Base-by-base conservation (phyloP, 495 filamentous ascomycete genomes). In the Achaetomiella virescens region DNA sequence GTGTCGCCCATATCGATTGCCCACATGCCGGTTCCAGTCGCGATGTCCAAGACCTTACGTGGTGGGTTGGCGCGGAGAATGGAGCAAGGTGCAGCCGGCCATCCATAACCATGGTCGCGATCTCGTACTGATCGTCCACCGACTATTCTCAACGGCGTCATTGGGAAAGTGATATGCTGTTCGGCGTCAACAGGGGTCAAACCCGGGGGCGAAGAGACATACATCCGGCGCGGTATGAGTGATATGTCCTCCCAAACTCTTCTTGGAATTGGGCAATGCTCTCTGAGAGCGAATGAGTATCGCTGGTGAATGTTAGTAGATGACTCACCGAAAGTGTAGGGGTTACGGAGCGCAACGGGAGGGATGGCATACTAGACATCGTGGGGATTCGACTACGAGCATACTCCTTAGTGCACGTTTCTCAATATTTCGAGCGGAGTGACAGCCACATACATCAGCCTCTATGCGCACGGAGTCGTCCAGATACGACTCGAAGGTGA, bases 201-300 rank as follows among this genome's bases (percentile, higher is more conserved):
- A 6, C 6, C 42, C 24, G 1, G 27, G 17, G 42, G 38, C 15
- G 37, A 50, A 12, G 12, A 48, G 48, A 60, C 61, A 55, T 59
- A 75, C 73, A 68, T 2, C 73, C 72, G 9, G 70, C 72, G 18
- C 75, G 72, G 62, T 81, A 84, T 43, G 80, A 73, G 61, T 84
- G 81, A 55, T 84, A 84, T 31, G 82, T 81, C 38, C 82, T 76
- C 55, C 82, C 82, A 57, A 84, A 84, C 61, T 84, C 77, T 56
- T 80, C 78, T 59, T 66, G 70, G 64, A 74, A 83, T 45, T 75
- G 70, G 11, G 63, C 70, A 7, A 76, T 68, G 59, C 65, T 71
- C 7, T 70, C 66, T n/a, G 66, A 69, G 4, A 74, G 52, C 35
- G 71, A 73, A 36, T 66, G 51, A 18, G 65, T 57, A 43, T 72